Evolutionary conservation across 2,329 filamentous ascomycete species (phyloP).

Genomic region (Blastomyces emzantsi): DNA sequence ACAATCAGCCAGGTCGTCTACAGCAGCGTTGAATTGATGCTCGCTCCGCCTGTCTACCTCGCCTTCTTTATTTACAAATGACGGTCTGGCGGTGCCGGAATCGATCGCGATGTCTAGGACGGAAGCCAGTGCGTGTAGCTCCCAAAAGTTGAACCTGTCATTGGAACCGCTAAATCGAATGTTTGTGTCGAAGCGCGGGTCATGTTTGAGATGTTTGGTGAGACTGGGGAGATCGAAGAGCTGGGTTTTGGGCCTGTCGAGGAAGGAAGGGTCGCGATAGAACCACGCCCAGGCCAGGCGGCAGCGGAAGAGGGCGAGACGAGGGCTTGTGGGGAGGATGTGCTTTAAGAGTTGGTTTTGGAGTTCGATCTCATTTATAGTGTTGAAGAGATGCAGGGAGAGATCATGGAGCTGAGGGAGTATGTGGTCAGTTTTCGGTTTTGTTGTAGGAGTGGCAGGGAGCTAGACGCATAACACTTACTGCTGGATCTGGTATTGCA

Average conservation of each 20-base stretch:
- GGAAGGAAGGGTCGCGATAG: slow-evolving; percentile 21
- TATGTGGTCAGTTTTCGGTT: slow-evolving; percentile 13
- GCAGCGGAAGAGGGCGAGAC: slow-evolving; percentile 33
- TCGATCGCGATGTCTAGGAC: slow-evolving; percentile 70
- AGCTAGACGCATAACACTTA: slow-evolving; percentile 13
- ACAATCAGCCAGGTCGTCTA: slow-evolving; percentile 57
- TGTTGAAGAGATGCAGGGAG: slow-evolving; percentile 23
- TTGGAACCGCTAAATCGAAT: neutral
- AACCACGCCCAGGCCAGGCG: slow-evolving; percentile 33
- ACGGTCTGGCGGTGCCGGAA: slow-evolving; percentile 40
- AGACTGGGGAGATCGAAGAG: slow-evolving; percentile 27
- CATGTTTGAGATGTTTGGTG: slow-evolving; percentile 20
- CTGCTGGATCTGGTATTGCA: slow-evolving; percentile 7
- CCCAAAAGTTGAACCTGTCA: slow-evolving; percentile 49
- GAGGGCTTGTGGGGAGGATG: slow-evolving; percentile 30
- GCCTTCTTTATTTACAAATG: slow-evolving; percentile 9
- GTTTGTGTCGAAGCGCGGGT: slow-evolving; percentile 27
- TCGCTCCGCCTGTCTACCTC: slow-evolving; percentile 24
- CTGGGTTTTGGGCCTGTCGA: slow-evolving; percentile 22
- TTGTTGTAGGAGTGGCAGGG: neutral
- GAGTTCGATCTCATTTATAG: slow-evolving; percentile 31
- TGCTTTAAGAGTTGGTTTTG: slow-evolving; percentile 35
- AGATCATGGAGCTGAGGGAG: slow-evolving; percentile 24
- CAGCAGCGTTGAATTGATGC: slow-evolving; percentile 56
- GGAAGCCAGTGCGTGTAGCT: slow-evolving; percentile 55